phyloP scores from a whole-genome alignment of 2,329 filamentous ascomycete genomes.

The Chaetomium strumarium region DNA sequence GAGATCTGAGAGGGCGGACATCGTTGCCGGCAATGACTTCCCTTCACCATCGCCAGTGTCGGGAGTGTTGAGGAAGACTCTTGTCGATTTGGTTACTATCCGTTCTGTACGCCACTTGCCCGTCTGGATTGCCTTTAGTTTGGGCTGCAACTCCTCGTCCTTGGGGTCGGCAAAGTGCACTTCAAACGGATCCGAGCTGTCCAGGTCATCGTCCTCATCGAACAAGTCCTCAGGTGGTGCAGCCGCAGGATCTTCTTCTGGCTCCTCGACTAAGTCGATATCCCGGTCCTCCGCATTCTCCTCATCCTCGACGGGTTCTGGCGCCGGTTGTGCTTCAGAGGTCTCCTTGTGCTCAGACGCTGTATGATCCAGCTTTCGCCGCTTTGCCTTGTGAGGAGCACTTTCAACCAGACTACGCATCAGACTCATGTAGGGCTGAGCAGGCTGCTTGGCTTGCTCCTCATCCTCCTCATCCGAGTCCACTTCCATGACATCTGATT shows the following conservation, averaged over 20 bases:
- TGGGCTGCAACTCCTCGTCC: conserved; percentile 50
- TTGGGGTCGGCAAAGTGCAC: conserved; percentile 69
- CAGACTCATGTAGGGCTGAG: conserved; percentile 51
- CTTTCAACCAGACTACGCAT: conserved; percentile 50
- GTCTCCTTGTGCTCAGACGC: conserved; percentile 17
- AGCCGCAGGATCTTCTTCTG: conserved; percentile 37
- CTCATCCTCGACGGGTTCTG: conserved; percentile 28
- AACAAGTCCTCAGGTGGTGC: conserved; percentile 22
- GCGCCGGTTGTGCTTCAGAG: neutral
- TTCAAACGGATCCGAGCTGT: conserved; percentile 65
- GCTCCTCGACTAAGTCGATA: conserved; percentile 42
- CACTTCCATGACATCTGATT: conserved; percentile 30
- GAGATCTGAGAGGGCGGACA: conserved; percentile 40
- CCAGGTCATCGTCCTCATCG: conserved; percentile 46
- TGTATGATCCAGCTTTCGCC: conserved; percentile 48
- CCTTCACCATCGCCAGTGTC: conserved; percentile 32
- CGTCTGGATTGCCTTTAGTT: conserved; percentile 45
- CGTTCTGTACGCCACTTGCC: conserved; percentile 48
- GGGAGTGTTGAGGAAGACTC: conserved; percentile 43
- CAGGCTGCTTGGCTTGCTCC: conserved; percentile 36
- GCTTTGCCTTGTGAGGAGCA: conserved; percentile 43
- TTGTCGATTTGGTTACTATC: conserved; percentile 40
- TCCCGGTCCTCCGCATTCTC: conserved; percentile 34
- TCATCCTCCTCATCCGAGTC: conserved; percentile 44
- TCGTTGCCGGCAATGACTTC: conserved; percentile 30